These are phyloP conservation scores for Phytophthora pini DNA, from an alignment of 352 stramenopile genomes.

Conservation along the genomic window DNA sequence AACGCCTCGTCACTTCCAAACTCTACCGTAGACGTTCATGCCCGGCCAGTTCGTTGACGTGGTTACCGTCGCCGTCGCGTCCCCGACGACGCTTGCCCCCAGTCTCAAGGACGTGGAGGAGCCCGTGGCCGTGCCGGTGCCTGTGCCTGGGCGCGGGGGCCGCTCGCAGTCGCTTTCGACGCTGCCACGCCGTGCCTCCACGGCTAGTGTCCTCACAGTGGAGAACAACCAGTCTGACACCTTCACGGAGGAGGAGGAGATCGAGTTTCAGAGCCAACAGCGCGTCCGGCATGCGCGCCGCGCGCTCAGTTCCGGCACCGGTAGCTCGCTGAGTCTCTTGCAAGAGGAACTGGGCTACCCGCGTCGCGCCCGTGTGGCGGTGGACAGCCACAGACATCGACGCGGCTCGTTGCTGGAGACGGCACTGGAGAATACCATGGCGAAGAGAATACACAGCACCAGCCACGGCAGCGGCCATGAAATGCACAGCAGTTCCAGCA, in stretches of 20 bases:
- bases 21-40: slow-evolving; percentile 23
- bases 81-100: slow-evolving; percentile 30
- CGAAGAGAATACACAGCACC: slow-evolving; percentile 28
- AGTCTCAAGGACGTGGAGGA: slow-evolving; percentile 31
- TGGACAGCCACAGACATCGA: slow-evolving; percentile 36
- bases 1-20: slow-evolving; percentile 13
- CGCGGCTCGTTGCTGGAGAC: slow-evolving; percentile 49
- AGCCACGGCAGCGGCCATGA: slow-evolving; percentile 23
- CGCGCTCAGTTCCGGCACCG: slow-evolving; percentile 63
- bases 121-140: slow-evolving; percentile 26
- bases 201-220: slow-evolving; percentile 34
- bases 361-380: slow-evolving; percentile 15
- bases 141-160: slow-evolving; percentile 34
- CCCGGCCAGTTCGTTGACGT: slow-evolving; percentile 35
- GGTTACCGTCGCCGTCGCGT: slow-evolving; percentile 29
- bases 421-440: slow-evolving; percentile 28
- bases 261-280: slow-evolving; percentile 35
- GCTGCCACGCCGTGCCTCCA: slow-evolving; percentile 31
- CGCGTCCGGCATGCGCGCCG: slow-evolving; percentile 40
- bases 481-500: slow-evolving; percentile 25
- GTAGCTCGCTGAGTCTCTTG: slow-evolving; percentile 58
- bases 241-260: slow-evolving; percentile 36
- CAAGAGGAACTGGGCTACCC: slow-evolving; percentile 84
- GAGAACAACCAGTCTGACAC: slow-evolving; percentile 11
- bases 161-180: slow-evolving; percentile 58